Evolutionary conservation across 2,329 filamentous ascomycete species (phyloP), one percentile per base, ranked within the genome.

Genomic region (Trichoderma sp.): DNA sequence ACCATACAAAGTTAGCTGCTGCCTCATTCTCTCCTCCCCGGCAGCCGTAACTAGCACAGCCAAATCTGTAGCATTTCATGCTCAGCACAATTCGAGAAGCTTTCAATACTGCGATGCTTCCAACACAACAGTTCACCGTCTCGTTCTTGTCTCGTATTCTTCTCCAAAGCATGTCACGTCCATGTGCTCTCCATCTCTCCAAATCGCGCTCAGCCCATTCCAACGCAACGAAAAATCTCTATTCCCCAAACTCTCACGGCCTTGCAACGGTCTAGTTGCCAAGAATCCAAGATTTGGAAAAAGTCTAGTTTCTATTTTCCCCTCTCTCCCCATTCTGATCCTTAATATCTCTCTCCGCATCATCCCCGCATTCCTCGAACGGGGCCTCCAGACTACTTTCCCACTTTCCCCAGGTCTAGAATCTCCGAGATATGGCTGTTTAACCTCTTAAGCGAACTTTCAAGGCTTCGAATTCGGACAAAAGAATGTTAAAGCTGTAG

Each of bases 281-380:
- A 10, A 35, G 55, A 37, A 21, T 27, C 19, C 19, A 13, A 35
- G 27, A n/a, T n/a, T 43, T 6, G 8, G 24, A 37, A n/a, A 52
- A 52, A 35, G 59, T 19, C 11, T 35, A 35, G 59, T 24, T 6
- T 24, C 21, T 33, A 11, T n/a, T 63, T 35, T n/a, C 11, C 33
- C 27, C 29, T 31, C 6, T 27, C 49, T 21, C 49, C 19, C 21
- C 61, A 55, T 40, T 11, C 24, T 2, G 29, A 56, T 33, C 33
- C 61, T 40, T 21, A 27, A 8, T 33, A n/a, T 49, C 8, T 65
- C 52, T 2, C 53, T 57, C 62, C 62, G 33, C 24, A 27, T 11
- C 47, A 27, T 13, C 62, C 62, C 62, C 62, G 62, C 62, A 65
- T 65, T 56, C 35, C 35, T 65, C 52, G 11, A 3, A 14, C 24